phyloP scores from a whole-genome alignment of 352 stramenopile species.

The Pythium chondricola region DNA sequence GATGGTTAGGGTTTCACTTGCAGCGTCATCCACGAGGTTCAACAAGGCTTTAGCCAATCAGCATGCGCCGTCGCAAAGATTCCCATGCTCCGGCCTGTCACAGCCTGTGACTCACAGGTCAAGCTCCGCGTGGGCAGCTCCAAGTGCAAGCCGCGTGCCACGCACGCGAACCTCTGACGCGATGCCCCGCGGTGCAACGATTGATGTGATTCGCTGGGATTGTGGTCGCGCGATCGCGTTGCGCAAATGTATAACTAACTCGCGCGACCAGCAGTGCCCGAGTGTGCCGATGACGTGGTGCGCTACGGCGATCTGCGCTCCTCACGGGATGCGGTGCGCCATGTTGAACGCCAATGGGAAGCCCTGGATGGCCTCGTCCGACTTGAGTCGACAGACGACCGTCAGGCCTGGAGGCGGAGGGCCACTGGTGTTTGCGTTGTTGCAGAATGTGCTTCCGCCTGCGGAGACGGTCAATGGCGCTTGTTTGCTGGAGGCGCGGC shows the following conservation, averaged over 20 bases:
- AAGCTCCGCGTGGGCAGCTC: too few relatives aligned
- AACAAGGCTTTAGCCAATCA: conserved; percentile 16
- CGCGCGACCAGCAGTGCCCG: too few relatives aligned
- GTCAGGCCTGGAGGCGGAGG: not conserved
- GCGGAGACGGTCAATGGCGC: not conserved
- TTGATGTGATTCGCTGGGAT: not conserved
- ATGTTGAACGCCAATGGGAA: conserved; percentile 9
- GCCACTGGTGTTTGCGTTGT: not conserved
- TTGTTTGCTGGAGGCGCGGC: not conserved
- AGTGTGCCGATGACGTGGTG: not conserved
- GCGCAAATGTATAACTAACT: too few relatives aligned
- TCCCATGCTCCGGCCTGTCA: conserved; percentile 15
- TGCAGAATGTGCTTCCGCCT: conserved; percentile 2
- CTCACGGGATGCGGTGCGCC: conserved; percentile 1
- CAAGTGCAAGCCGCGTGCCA: too few relatives aligned
- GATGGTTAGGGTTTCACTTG: conserved; percentile 10
- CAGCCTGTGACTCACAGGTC: too few relatives aligned
- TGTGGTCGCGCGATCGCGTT: too few relatives aligned
- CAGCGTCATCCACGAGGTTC: conserved; percentile 17
- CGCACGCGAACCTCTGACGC: not conserved
- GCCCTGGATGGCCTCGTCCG: conserved; percentile 1
- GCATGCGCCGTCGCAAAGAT: conserved; percentile 3
- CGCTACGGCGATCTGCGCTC: not conserved
- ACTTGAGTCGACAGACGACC: conserved; percentile 6
- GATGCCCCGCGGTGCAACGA: not conserved